Conservation (phyloP, 129 eudicot genomes). For the Flaveria brownii region DNA sequence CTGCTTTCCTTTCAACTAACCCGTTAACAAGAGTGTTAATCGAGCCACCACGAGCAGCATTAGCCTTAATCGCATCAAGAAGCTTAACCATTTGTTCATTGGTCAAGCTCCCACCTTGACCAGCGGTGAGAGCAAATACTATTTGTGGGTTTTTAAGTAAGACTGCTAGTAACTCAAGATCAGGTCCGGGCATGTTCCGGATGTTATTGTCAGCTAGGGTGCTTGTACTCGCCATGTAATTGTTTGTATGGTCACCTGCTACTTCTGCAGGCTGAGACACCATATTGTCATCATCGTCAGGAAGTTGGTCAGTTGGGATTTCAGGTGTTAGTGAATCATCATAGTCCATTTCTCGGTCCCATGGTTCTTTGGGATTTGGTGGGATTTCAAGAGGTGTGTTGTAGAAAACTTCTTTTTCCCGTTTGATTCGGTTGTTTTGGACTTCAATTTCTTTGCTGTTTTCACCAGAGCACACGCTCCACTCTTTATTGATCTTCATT, state of each 20-base stretch:
- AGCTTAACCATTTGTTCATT: constrained; percentile 71
- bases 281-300: constrained; percentile 50
- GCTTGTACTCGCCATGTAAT: constrained; percentile 28
- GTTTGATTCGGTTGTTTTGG: constrained; percentile 67
- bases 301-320: constrained; percentile 78
- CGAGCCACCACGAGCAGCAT: constrained; percentile 44
- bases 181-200: constrained; percentile 56
- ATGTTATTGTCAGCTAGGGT: constrained; percentile 29
- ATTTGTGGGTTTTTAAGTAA: constrained; percentile 82
- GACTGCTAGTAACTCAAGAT: constrained; percentile 77
- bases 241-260: constrained; percentile 14
- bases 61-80: constrained; percentile 78
- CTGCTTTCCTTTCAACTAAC: constrained; percentile 40
- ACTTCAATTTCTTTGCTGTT: constrained; percentile 87
- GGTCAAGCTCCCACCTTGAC: constrained; percentile 61
- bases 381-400: constrained; percentile 61
- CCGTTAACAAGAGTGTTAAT: constrained; percentile 49
- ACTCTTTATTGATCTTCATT: constrained; percentile 42
- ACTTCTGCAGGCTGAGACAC: neutral
- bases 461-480: constrained; percentile 69
- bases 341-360: constrained; percentile 94
- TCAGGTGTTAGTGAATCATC: constrained; percentile 81
- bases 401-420: constrained; percentile 77
- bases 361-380: constrained; percentile 80
- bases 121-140: constrained; percentile 80